These are phyloP conservation scores for Geotrichum candidum DNA, from an alignment of 1,139 yeast species.

Conservation along the genomic window DNA sequence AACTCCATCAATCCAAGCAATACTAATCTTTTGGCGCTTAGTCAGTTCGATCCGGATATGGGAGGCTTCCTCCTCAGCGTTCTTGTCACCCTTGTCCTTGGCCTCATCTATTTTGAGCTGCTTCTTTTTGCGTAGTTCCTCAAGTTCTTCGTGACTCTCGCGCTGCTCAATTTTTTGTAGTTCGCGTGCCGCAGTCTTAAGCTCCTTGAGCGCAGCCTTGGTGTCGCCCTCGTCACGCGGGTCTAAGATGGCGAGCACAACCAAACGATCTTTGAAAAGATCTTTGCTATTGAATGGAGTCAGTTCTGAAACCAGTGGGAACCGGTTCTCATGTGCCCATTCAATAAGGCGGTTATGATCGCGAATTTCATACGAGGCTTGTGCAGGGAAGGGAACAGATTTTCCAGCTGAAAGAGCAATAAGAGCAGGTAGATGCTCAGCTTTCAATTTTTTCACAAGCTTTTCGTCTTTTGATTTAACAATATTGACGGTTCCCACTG, in stretches of 20 bases:
- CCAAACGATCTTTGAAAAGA: slow-evolving; percentile 29
- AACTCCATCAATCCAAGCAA: slow-evolving; percentile 37
- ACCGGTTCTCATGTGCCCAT: slow-evolving; percentile 35
- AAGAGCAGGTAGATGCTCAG: slow-evolving; percentile 32
- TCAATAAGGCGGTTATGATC: slow-evolving; percentile 28
- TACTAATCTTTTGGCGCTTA: slow-evolving; percentile 31
- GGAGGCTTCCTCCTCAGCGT: slow-evolving; percentile 32
- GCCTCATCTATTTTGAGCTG: slow-evolving; percentile 35
- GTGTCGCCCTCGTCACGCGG: slow-evolving; percentile 29
- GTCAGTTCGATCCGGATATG: slow-evolving; percentile 28
- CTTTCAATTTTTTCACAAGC: slow-evolving; percentile 30
- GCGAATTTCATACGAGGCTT: slow-evolving; percentile 34
- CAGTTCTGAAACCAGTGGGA: slow-evolving; percentile 36
- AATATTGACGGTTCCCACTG: slow-evolving; percentile 34
- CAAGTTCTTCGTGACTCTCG: slow-evolving; percentile 28
- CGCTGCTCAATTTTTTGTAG: slow-evolving; percentile 26
- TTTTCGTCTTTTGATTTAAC: slow-evolving; percentile 31
- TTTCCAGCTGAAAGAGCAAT: slow-evolving; percentile 31
- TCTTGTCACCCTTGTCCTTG: slow-evolving; percentile 31
- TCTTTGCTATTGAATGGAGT: slow-evolving; percentile 34
- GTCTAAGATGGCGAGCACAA: slow-evolving; percentile 34
- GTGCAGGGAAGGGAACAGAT: slow-evolving; percentile 29
- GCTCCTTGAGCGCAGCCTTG: slow-evolving; percentile 28
- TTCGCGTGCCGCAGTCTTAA: slow-evolving; percentile 32
- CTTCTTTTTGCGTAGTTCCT: slow-evolving; percentile 32